Percentiles rank a stretch among this genome's conserved stretches.
Evolutionary conservation across 2,329 filamentous ascomycete genomes (phyloP).

Genomic region (Fusarium sarcochroum): DNA sequence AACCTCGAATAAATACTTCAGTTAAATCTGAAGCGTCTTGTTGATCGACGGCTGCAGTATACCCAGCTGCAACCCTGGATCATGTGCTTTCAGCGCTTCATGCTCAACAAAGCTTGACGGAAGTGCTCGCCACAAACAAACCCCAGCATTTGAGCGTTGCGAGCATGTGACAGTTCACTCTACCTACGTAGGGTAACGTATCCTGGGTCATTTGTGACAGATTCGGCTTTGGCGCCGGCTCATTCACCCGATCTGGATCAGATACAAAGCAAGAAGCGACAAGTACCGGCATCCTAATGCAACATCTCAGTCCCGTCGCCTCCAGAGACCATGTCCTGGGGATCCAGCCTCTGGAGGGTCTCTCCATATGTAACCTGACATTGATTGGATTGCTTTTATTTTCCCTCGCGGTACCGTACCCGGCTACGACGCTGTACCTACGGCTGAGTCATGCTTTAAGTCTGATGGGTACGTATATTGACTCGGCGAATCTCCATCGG

Average conservation of each 20-base stretch:
- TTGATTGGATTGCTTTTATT: slow-evolving; percentile 9
- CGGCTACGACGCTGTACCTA: slow-evolving; percentile 11
- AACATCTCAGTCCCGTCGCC: slow-evolving; percentile 18
- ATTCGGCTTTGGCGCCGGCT: slow-evolving; percentile 32
- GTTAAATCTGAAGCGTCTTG: slow-evolving; percentile 16
- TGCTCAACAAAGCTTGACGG: slow-evolving; percentile 3
- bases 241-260: slow-evolving; percentile 42
- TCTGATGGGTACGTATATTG: slow-evolving; percentile 4
- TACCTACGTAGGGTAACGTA: neutral
- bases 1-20: slow-evolving; percentile 10
- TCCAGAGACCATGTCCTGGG: slow-evolving; percentile 19
- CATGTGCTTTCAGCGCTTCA: slow-evolving; percentile 28
- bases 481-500: slow-evolving; percentile 39
- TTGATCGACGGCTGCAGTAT: slow-evolving; percentile 38
- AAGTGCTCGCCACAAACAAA: neutral
- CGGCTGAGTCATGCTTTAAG: slow-evolving; percentile 24
- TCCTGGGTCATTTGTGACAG: slow-evolving; percentile 34
- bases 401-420: slow-evolving; percentile 20
- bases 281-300: slow-evolving; percentile 44
- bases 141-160: slow-evolving; percentile 6
- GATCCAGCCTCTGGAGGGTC: slow-evolving; percentile 4
- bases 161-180: slow-evolving; percentile 32
- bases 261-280: slow-evolving; percentile 38
- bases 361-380: slow-evolving; percentile 11
- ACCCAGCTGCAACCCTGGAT: slow-evolving; percentile 15